phyloP scores from a whole-genome alignment of 805 yeast genomes.

The Blastobotrys attinorum region DNA sequence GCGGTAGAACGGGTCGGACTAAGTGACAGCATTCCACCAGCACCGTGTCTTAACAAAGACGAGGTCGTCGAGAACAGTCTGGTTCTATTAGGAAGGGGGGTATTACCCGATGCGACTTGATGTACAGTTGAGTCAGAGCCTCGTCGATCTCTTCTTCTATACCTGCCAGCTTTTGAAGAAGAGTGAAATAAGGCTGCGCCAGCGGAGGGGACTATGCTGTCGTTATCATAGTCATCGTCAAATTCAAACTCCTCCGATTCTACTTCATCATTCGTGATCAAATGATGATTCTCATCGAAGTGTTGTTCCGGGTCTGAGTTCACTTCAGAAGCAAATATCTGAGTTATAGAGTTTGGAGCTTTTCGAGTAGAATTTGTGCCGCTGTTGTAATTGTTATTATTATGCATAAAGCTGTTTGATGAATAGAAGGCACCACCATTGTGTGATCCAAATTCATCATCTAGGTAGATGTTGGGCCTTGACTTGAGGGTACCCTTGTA shows the following conservation, averaged over 20 bases:
- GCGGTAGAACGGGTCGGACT: constrained; percentile 13
- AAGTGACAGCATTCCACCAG: constrained; percentile 4
- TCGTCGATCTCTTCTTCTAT: background rate
- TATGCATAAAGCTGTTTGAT: too few relatives aligned
- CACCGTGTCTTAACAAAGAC: constrained; percentile 5
- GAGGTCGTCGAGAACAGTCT: constrained; percentile 7
- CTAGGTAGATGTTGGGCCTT: constrained; percentile 1
- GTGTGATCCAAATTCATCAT: background rate
- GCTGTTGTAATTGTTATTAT: too few relatives aligned
- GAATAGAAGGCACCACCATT: background rate
- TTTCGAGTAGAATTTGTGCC: background rate
- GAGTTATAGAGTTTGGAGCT: background rate
- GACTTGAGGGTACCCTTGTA: constrained; percentile 20
- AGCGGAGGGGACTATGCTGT: background rate
- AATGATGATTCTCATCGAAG: background rate
- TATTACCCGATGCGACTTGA: background rate
- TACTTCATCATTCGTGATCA: background rate
- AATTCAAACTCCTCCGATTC: constrained; percentile 5
- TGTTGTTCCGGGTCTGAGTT: constrained; percentile 5
- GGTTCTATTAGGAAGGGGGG: background rate
- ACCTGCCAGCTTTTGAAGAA: too few relatives aligned
- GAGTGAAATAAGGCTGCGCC: constrained; percentile 1
- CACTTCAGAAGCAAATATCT: background rate
- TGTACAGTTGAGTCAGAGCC: background rate
- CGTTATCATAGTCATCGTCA: constrained; percentile 3